Base-by-base conservation (phyloP, 1,284 basidiomycete genomes). In the Ustilago xerochloae region DNA sequence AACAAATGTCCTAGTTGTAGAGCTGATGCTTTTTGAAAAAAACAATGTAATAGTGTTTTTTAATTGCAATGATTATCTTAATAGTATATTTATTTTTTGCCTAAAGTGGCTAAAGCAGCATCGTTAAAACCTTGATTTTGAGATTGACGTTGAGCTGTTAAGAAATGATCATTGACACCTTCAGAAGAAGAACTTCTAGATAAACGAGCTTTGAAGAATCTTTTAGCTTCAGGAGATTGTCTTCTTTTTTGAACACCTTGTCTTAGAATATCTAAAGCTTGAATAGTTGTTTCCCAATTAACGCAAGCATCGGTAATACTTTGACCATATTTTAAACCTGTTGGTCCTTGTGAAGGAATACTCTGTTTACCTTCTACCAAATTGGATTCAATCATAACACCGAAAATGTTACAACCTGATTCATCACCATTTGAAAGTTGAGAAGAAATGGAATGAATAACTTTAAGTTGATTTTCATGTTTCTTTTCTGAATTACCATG, bases 371-470 rank as follows among this genome's bases (percentile, higher is more conserved):
- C 81, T 28, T 78, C 95, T 48, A 92, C 89, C 62, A 98, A 88
- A 85, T 99, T 96, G 49, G 91, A 93, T 86, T 99, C 97, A 69
- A 98, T 89, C 97, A 99, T 99, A 66, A 97, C 94, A 63, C 96
- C 96, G 88, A 97, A 91, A 77, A 99, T 93, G 82, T 89, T 88
- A 53, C 74, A 73, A 2, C 64, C 58, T 45, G 59, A 43, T 12
- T 64, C 65, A 32, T 77, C 69, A 30, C 68, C 77, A 2, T 36
- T 29, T 5, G 56, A 18, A 36, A 82, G 71, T 56, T 82, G 82
- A 30, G 63, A 38, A 78, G 92, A 84, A 62, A 89, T 85, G 68
- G 87, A 86, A 18, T 86, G 80, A 24, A 87, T 87, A 35, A 89
- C 88, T 52, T 86, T 82, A 43, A 87, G 85, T 79, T 90, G 89